Conservation (phyloP, 2,329 filamentous ascomycete species). For the Diaporthe sp. region DNA sequence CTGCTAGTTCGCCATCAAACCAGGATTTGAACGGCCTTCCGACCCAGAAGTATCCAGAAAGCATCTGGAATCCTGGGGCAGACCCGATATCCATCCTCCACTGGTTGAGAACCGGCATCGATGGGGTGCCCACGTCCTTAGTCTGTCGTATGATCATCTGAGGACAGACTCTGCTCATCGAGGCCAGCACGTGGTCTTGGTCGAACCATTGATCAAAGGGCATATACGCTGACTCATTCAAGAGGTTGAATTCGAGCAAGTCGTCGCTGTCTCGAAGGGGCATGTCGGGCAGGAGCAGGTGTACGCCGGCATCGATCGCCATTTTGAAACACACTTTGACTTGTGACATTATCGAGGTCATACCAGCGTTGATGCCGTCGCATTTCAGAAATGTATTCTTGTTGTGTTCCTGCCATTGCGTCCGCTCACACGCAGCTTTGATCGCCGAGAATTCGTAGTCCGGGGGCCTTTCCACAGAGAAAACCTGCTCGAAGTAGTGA, state of each 20-base stretch:
- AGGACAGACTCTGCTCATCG: conserved; percentile 43
- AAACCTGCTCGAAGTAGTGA: conserved; percentile 50
- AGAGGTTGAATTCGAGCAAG: conserved; percentile 46
- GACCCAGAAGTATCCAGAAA: conserved; percentile 38
- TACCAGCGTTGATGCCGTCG: conserved; percentile 45
- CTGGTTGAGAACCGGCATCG: conserved; percentile 21
- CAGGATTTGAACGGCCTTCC: conserved; percentile 34
- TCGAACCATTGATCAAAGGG: conserved; percentile 49
- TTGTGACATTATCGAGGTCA: conserved; percentile 48
- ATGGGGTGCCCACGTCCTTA: conserved; percentile 29
- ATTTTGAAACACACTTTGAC: conserved; percentile 49
- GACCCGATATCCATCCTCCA: conserved; percentile 32
- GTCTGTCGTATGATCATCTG: conserved; percentile 46
- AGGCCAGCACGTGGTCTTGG: conserved; percentile 42
- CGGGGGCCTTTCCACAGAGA: conserved; percentile 41
- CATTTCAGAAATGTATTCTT: conserved; percentile 45
- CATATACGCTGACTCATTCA: conserved; percentile 44
- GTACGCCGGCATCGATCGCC: conserved; percentile 46
- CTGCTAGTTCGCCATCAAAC: conserved; percentile 32
- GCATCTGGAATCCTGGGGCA: conserved; percentile 22
- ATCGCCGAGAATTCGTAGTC: conserved; percentile 45
- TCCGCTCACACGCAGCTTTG: conserved; percentile 33
- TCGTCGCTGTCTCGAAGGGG: conserved; percentile 45
- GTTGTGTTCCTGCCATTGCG: conserved; percentile 39
- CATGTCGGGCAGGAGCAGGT: conserved; percentile 46